Evolutionary conservation across 306 rosid species (phyloP).

Genomic region (Psophocarpus tetragonolobus): DNA sequence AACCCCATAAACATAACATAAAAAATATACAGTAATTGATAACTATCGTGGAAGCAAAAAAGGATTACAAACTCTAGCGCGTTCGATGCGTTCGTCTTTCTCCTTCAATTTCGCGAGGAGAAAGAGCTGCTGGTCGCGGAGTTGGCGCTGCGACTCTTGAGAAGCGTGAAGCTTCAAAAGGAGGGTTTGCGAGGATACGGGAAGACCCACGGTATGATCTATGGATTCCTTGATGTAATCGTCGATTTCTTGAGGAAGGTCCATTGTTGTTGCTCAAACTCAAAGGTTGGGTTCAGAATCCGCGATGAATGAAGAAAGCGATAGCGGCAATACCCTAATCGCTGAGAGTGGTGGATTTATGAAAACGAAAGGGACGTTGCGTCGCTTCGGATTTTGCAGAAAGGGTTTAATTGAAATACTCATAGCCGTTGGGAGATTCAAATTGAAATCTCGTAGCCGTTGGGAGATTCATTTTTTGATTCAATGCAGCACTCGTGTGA

Average conservation of each 20-base stretch:
- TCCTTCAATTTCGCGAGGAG: slow-evolving; percentile 56
- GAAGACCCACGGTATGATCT: slow-evolving; percentile 64
- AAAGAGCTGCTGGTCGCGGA: slow-evolving; percentile 39
- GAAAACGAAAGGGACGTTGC: neutral
- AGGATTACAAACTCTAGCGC: slow-evolving; percentile 51
- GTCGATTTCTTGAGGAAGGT: slow-evolving; percentile 63
- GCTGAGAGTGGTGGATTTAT: neutral
- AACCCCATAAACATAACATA: neutral
- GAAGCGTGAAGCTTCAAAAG: slow-evolving; percentile 62
- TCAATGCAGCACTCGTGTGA: no score
- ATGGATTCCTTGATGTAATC: slow-evolving; percentile 69
- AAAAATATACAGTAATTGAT: neutral
- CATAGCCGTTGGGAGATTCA: slow-evolving; percentile 10
- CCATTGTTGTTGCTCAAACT: slow-evolving; percentile 43
- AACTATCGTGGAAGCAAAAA: no score
- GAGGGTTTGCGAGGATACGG: slow-evolving; percentile 57
- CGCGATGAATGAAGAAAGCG: neutral
- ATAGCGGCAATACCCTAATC: neutral
- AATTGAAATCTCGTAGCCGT: slow-evolving; percentile 10
- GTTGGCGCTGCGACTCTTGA: slow-evolving; percentile 53
- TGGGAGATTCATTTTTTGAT: no score
- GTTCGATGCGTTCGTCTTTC: slow-evolving; percentile 59
- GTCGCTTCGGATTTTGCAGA: no score
- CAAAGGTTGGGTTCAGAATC: neutral
- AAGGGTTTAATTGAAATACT: neutral